Base-by-base conservation (phyloP, 805 yeast species). In the Starmera quercuum region DNA sequence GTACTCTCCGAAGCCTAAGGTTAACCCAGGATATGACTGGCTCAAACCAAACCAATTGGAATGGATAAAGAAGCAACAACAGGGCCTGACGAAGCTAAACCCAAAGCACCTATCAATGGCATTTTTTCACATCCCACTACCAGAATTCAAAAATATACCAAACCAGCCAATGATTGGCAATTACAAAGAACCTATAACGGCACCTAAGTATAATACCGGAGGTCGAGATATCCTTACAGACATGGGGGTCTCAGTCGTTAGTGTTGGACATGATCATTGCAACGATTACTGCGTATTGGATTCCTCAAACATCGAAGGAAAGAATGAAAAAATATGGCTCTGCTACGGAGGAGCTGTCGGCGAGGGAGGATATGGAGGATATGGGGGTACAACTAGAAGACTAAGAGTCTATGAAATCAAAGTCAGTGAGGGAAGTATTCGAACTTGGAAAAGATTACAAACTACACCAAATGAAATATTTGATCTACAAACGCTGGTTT, bases 281-380 rank as follows among this genome's bases (percentile, higher is more conserved):
- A 92, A 92, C 56, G 97, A 92, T 51, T 92, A 73, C 54, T 92
- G 98, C 58, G 58, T 84, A 38, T 58, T 67, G 33, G 82, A 83
- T 43, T 54, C 63, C 16, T 53, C 61, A n/a, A 46, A 51, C 2
- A 38, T 45, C 7, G 45, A 45, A n/a, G 15, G 10, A 25, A 25
- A 17, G n/a, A 18, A 18, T 27, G 30, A 25, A 21, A 41, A 66
- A 36, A 58, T 81, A 21, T 85, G 95, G 95, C 61, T 92, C 22
- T 92, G 98, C 51, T 87, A 86, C 52, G 98, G 95, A 4, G 98
- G 98, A 18, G 94, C 78, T 1, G 69, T 73, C 5, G 98, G 97
- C 12, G 94, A 85, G 59, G 98, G 97, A 26, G 97, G 96, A 0
- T 92, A 92, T 53, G 97, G 82, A 7, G 97, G 97, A 0, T 86